Conservation (phyloP, 139 green algal genomes). For the Coelastrella sp. region DNA sequence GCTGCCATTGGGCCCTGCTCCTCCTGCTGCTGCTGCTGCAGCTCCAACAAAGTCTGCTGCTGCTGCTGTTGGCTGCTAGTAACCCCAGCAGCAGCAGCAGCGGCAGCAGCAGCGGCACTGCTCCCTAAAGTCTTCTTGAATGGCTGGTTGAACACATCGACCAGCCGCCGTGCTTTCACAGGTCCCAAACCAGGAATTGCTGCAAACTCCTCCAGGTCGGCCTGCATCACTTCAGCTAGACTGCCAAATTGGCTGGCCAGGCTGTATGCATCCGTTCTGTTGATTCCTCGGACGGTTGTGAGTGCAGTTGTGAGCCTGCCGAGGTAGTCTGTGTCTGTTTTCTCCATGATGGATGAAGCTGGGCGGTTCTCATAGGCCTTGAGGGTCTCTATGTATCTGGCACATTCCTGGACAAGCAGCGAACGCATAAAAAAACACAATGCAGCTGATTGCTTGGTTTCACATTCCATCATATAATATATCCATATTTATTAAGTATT, state of each 20-base stretch:
- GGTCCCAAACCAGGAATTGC: slow-evolving; percentile 89
- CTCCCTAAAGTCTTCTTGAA: slow-evolving; percentile 44
- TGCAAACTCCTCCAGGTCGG: slow-evolving; percentile 70
- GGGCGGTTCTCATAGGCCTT: slow-evolving; percentile 95
- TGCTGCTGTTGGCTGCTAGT: neutral
- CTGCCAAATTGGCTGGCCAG: slow-evolving; percentile 9
- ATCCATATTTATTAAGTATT: too few species aligned
- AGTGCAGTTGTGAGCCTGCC: slow-evolving; percentile 76
- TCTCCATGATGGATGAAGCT: slow-evolving; percentile 76
- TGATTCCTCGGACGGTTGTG: slow-evolving; percentile 80
- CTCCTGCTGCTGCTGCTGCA: slow-evolving; percentile 33
- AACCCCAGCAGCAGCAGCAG: neutral
- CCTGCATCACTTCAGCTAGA: slow-evolving; percentile 19
- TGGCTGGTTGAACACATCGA: slow-evolving; percentile 63
- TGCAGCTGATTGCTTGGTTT: neutral
- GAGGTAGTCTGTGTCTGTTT: slow-evolving; percentile 77
- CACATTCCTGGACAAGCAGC: slow-evolving; percentile 80
- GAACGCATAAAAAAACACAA: neutral
- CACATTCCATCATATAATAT: too few species aligned
- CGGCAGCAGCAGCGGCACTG: neutral
- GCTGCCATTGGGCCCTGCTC: neutral
- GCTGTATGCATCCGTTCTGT: slow-evolving; percentile 53
- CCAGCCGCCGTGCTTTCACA: slow-evolving; percentile 76
- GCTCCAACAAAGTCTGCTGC: slow-evolving; percentile 3
- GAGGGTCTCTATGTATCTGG: slow-evolving; percentile 93